A percentile compares a stretch with the other conserved stretches of the same genome.
Conservation (phyloP, 2,329 filamentous ascomycete genomes). For the Talaromyces sp. region DNA sequence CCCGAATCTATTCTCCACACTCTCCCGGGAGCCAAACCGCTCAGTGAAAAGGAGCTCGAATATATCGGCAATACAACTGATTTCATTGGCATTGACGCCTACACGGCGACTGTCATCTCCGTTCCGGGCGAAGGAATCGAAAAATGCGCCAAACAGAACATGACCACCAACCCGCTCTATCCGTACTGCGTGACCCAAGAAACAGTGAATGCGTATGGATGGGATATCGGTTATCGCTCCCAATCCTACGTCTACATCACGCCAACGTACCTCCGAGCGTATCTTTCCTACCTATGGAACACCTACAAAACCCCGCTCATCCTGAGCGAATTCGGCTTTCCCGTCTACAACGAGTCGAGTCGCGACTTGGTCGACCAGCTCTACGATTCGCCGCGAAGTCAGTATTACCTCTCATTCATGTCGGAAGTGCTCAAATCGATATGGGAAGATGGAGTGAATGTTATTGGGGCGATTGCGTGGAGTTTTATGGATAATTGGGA, state of each 20-base stretch:
- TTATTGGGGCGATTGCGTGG: constrained; percentile 54
- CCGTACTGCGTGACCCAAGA: constrained; percentile 52
- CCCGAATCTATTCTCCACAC: constrained; percentile 41
- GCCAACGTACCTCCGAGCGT: constrained; percentile 42
- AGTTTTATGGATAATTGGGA: constrained; percentile 52
- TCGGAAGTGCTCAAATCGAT: constrained; percentile 53
- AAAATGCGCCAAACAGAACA: constrained; percentile 45
- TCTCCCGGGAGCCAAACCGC: constrained; percentile 38
- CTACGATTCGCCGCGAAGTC: constrained; percentile 50
- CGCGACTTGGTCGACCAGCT: constrained; percentile 46
- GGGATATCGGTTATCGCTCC: constrained; percentile 56
- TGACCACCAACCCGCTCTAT: constrained; percentile 37
- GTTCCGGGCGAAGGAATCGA: constrained; percentile 44
- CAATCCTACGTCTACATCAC: constrained; percentile 56
- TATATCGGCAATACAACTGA: constrained; percentile 50
- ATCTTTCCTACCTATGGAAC: constrained; percentile 57
- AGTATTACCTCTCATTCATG: constrained; percentile 53
- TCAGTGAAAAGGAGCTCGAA: constrained; percentile 47
- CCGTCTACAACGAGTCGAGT: constrained; percentile 47
- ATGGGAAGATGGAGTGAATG: constrained; percentile 52
- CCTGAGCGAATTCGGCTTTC: constrained; percentile 54
- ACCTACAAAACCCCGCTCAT: constrained; percentile 49
- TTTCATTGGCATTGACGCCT: constrained; percentile 55
- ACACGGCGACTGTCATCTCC: constrained; percentile 53
- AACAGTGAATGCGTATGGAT: constrained; percentile 47